Evolutionary conservation across 2,329 filamentous ascomycete species (phyloP).

Genomic region (Ophiostoma himal-ulmi): DNA sequence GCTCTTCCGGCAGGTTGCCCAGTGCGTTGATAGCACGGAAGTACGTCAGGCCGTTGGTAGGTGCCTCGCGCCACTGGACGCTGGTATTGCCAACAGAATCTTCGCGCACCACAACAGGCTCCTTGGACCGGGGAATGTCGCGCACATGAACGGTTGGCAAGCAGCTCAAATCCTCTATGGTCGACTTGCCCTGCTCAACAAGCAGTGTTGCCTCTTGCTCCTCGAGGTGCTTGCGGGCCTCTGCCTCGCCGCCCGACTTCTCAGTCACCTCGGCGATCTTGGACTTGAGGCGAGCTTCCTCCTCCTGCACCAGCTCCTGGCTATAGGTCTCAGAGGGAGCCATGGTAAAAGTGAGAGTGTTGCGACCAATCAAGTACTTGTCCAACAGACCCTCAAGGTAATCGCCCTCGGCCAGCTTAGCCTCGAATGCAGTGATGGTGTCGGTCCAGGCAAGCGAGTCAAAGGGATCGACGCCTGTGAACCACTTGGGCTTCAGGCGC

Average conservation of each 20-base stretch:
- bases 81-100: conserved; percentile 43
- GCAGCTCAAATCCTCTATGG: conserved; percentile 77
- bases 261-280: conserved; percentile 68
- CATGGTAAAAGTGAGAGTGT: conserved; percentile 91
- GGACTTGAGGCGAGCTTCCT: conserved; percentile 63
- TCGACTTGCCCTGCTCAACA: conserved; percentile 75
- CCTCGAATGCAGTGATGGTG: conserved; percentile 75
- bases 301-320: conserved; percentile 68
- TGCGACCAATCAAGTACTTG: conserved; percentile 84
- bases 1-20: conserved; percentile 72
- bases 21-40: conserved; percentile 83
- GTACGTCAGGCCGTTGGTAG: conserved; percentile 93
- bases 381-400: conserved; percentile 82
- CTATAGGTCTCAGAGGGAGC: conserved; percentile 71
- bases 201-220: conserved; percentile 75
- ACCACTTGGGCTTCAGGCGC: conserved; percentile 85
- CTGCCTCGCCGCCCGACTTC: conserved; percentile 64
- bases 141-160: conserved; percentile 81
- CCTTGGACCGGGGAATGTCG: conserved; percentile 78
- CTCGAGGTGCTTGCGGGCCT: conserved; percentile 56
- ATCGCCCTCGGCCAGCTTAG: conserved; percentile 63
- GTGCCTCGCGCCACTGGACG: conserved; percentile 85
- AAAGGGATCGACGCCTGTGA: conserved; percentile 90
- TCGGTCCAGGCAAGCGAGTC: conserved; percentile 88
- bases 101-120: conserved; percentile 55